phyloP scores from a whole-genome alignment of 768 basidiomycete genomes.

The Psilocybe cubensis region DNA sequence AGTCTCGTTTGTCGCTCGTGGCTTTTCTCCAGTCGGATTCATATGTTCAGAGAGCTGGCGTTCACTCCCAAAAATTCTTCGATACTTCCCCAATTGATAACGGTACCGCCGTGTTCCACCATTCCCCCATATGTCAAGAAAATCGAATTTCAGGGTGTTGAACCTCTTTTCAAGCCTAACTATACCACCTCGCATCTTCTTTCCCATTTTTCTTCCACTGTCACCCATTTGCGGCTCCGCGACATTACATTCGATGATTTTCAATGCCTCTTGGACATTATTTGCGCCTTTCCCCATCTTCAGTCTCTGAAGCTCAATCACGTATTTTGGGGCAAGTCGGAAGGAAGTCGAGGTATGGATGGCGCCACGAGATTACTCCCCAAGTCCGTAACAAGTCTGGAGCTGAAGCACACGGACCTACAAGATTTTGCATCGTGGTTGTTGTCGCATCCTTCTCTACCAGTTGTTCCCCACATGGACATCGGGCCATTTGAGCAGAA shows the following conservation, averaged over 20 bases:
- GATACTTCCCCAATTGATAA: constrained; percentile 1
- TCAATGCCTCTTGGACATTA: constrained; percentile 6
- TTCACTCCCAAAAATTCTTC: constrained; percentile 1
- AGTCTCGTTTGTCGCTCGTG: constrained; percentile 19
- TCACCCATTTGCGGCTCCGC: constrained; percentile 7
- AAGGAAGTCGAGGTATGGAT: background rate
- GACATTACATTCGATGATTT: constrained; percentile 3
- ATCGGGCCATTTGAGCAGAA: constrained; percentile 12
- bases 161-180: background rate
- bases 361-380: background rate
- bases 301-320: constrained; percentile 7
- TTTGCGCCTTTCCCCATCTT: constrained; percentile 12
- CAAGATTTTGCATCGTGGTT: constrained; percentile 11
- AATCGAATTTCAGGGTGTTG: background rate
- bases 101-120: background rate
- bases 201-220: background rate
- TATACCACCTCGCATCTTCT: background rate
- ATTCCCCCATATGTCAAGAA: constrained; percentile 7
- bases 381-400: background rate
- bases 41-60: constrained; percentile 7
- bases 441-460: constrained; percentile 3
- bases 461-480: constrained; percentile 3
- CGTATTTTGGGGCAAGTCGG: background rate
- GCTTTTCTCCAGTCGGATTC: constrained; percentile 8
- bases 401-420: background rate